Base-by-base conservation (phyloP, 768 basidiomycete species). In the Russula virescens region DNA sequence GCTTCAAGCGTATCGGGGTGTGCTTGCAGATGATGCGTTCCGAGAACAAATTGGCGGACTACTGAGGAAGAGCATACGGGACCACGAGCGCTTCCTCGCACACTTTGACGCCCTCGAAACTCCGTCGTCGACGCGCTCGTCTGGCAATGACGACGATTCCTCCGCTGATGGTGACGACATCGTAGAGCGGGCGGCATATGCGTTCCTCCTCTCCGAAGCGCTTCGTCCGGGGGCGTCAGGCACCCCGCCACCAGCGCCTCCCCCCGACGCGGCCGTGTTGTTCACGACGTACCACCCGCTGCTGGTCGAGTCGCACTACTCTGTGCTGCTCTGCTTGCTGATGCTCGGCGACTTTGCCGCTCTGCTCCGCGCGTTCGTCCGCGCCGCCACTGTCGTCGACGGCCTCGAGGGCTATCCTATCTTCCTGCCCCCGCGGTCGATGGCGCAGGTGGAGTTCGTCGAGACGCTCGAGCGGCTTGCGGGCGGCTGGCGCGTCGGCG, bases 251-350 rank as follows among this genome's bases (percentile, higher is more conserved):
- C 63, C 74, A 25, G 10, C 50, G 3, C 57, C 62, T 21, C 68
- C 79, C 51, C 69, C 81, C 16, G 78, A 83, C 45, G 68, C 77
- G 3, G 83, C 86, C 1, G 73, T 83, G n/a, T 79, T 83, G 75
- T 89, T 90, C 75, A 91, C 93, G 55, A 92, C 93, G 0, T 95
- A 94, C 69, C 93, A 95, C 68, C 93, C 93, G 16, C 81, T 95
- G 58, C 82, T 95, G 53, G 87, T 94, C 61, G 93, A 95, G 71
- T 86, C 91, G 4, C 87, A 90, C 70, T 95, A 88, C 76, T 88
- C 84, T 66, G 78, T 92, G 57, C 79, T 95, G 40, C 78, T 93
- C 64, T 85, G 85, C 66, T 78, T 83, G 47, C 77, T 94, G 61
- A 82, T 95, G 80, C 82, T 93, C 18, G 91, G 86, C 5, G 88